A percentile compares a stretch with the other conserved stretches of the same genome.
Evolutionary conservation across 2,329 filamentous ascomycete species (phyloP).

Genomic region (Calcarisporium arbuscula): DNA sequence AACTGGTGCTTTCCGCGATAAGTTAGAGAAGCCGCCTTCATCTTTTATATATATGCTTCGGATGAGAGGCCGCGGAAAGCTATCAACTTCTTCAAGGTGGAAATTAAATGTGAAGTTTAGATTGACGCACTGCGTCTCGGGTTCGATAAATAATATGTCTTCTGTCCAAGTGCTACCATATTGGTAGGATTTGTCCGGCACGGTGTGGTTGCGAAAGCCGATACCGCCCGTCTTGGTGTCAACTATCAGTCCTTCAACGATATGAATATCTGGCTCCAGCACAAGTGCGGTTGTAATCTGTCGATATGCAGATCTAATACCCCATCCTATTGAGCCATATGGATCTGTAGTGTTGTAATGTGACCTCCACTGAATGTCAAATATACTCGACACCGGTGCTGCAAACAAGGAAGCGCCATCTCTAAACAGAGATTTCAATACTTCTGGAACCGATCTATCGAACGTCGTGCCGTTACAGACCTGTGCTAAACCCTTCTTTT

Average conservation of each 20-base stretch:
- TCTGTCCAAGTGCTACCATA: slow-evolving; percentile 35
- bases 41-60: no score
- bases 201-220: slow-evolving; percentile 37
- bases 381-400: slow-evolving; percentile 32
- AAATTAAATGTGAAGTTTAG: slow-evolving; percentile 36
- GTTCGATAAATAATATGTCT: slow-evolving; percentile 39
- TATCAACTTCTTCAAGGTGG: slow-evolving; percentile 12
- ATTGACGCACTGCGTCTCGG: slow-evolving; percentile 36
- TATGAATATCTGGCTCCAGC: slow-evolving; percentile 20
- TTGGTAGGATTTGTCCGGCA: slow-evolving; percentile 18
- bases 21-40: slow-evolving; percentile 1
- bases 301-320: slow-evolving; percentile 2
- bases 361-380: slow-evolving; percentile 32
- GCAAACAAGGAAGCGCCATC: background rate
- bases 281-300: slow-evolving; percentile 19
- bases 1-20: background rate
- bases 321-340: background rate
- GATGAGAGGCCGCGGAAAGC: no score
- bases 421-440: slow-evolving; percentile 1
- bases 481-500: background rate
- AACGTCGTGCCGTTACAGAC: background rate
- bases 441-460: slow-evolving; percentile 1
- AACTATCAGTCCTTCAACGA: slow-evolving; percentile 36
- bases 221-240: slow-evolving; percentile 32
- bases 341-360: background rate